Percentiles rank a stretch among this genome's conserved stretches.
These are phyloP conservation scores for Tolypocladium nubicola DNA, from an alignment of 2,329 filamentous ascomycete genomes.

Conservation along the genomic window DNA sequence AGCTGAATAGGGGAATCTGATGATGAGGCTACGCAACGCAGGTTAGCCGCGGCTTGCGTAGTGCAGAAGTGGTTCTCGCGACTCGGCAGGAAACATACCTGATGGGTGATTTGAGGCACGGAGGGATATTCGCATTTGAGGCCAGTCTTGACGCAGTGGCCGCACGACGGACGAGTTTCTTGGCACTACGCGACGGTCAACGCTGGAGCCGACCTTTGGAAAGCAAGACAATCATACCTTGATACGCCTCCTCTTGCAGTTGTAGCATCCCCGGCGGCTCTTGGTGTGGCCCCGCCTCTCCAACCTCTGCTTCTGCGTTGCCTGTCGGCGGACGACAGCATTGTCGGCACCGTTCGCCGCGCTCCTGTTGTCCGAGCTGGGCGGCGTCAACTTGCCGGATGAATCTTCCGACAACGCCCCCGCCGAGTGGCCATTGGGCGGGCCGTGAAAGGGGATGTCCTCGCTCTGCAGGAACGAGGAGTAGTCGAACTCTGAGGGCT, in stretches of 20 bases:
- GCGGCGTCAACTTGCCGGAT: constrained; percentile 18
- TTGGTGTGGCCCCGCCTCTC: constrained; percentile 56
- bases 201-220: not conserved
- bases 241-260: constrained; percentile 56
- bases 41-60: not conserved
- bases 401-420: constrained; percentile 14
- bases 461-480: constrained; percentile 23
- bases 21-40: constrained; percentile 34
- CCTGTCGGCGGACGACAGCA: constrained; percentile 5
- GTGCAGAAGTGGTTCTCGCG: not conserved
- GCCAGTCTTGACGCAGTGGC: constrained; percentile 52
- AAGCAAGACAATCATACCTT: constrained; percentile 32
- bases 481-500: constrained; percentile 27
- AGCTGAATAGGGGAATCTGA: constrained; percentile 46
- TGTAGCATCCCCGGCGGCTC: constrained; percentile 54
- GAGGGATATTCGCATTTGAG: constrained; percentile 53
- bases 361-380: constrained; percentile 14
- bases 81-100: constrained; percentile 22
- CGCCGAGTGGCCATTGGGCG: constrained; percentile 3
- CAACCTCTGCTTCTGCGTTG: constrained; percentile 25
- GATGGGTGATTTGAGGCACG: constrained; percentile 37
- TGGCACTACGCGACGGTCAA: constrained; percentile 39
- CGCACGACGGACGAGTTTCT: constrained; percentile 52
- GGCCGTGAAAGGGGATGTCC: constrained; percentile 12
- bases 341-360: constrained; percentile 10